Percentiles rank a stretch among this genome's conserved stretches.
These are phyloP conservation scores for Haplosporangium gracile DNA, from an alignment of 192 early-diverging fungal species.

Conservation along the genomic window DNA sequence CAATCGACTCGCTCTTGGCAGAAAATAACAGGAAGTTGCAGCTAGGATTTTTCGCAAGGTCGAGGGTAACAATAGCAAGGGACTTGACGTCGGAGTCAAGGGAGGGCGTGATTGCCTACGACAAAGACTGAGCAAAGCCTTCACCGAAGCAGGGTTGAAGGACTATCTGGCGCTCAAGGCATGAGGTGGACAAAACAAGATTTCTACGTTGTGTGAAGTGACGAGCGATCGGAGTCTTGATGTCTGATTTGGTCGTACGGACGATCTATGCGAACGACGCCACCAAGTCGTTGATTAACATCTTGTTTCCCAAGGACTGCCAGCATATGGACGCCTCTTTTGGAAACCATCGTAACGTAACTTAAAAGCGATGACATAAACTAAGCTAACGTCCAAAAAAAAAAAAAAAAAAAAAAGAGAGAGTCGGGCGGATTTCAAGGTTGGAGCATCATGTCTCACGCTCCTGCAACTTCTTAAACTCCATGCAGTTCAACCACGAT, in stretches of 20 bases:
- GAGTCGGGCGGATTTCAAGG: neutral
- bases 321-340: constrained; percentile 29
- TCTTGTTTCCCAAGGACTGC: constrained; percentile 31
- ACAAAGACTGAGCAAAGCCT: constrained; percentile 9
- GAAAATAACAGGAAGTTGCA: neutral
- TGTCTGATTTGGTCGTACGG: constrained; percentile 15
- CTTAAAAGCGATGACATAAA: neutral
- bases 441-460: neutral
- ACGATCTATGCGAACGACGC: neutral
- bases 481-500: neutral
- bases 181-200: constrained; percentile 12
- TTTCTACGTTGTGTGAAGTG: neutral
- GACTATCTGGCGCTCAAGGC: neutral
- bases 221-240: constrained; percentile 6
- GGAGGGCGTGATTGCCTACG: constrained; percentile 30
- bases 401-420: neutral
- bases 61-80: constrained; percentile 23
- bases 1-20: constrained; percentile 10
- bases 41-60: constrained; percentile 28
- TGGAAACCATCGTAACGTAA: neutral
- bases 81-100: constrained; percentile 21
- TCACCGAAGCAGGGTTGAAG: neutral
- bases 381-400: neutral
- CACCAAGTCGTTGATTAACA: constrained; percentile 15
- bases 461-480: neutral